Evolutionary conservation across 2,329 filamentous ascomycete genomes (phyloP).

Genomic region (Penicillium janthinellum): DNA sequence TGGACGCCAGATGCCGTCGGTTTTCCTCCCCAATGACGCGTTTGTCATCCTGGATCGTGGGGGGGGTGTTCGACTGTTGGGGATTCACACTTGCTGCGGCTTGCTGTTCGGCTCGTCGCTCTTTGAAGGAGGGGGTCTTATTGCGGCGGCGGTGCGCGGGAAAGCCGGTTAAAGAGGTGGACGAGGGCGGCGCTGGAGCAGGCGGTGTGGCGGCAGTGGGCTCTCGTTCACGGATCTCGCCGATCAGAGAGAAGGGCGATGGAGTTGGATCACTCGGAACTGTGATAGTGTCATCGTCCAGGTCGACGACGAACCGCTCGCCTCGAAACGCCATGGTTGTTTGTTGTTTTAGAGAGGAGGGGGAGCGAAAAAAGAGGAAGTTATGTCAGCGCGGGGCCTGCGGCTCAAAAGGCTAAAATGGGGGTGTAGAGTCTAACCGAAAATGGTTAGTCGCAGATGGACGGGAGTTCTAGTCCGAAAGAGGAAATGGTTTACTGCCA

Average conservation of each 20-base stretch:
- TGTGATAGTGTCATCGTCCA: conserved; percentile 52
- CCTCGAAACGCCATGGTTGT: conserved; percentile 55
- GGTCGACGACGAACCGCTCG: conserved; percentile 62
- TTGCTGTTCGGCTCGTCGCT: conserved; percentile 54
- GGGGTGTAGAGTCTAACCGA: conserved; percentile 20
- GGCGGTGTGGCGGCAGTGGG: conserved; percentile 47
- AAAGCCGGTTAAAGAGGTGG: conserved; percentile 68
- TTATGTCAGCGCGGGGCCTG: conserved; percentile 35
- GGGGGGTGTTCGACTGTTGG: conserved; percentile 2
- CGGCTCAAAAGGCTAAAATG: conserved; percentile 44
- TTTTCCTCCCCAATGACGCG: conserved; percentile 82
- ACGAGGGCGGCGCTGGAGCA: conserved; percentile 55
- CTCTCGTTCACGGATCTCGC: conserved; percentile 78
- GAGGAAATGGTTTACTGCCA: conserved; percentile 19
- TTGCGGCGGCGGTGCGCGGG: conserved; percentile 82
- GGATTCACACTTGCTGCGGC: neutral
- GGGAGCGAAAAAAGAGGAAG: conserved; percentile 18
- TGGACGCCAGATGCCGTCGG: conserved; percentile 67
- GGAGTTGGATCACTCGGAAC: conserved; percentile 16
- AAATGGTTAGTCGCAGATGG: conserved; percentile 24
- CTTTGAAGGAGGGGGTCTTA: conserved; percentile 76
- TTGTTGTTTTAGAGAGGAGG: neutral
- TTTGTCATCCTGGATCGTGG: conserved; percentile 57
- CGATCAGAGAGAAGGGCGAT: conserved; percentile 54
- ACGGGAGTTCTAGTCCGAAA: conserved; percentile 23